Percentiles rank a stretch among this genome's conserved stretches.
phyloP scores from a whole-genome alignment of 441 rosid genomes.

The Adansonia grandidieri region DNA sequence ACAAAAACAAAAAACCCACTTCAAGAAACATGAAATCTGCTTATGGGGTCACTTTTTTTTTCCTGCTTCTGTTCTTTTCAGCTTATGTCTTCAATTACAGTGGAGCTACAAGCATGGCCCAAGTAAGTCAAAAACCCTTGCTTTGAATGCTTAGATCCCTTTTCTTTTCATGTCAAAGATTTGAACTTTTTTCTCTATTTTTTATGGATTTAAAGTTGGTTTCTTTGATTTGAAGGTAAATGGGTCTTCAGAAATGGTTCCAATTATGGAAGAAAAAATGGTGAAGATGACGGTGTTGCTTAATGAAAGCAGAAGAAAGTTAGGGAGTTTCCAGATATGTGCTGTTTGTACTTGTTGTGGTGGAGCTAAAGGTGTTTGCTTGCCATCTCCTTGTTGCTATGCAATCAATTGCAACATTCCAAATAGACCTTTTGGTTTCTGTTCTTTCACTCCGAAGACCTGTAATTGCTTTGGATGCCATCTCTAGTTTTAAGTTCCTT shows the following conservation, averaged over 20 bases:
- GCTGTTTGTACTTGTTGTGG: conserved; percentile 97
- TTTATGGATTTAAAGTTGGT: background rate
- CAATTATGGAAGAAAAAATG: conserved; percentile 65
- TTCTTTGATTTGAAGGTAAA: conserved; percentile 53
- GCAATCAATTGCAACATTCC: conserved; percentile 98
- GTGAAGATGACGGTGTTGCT: conserved; percentile 47
- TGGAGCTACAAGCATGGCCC: conserved; percentile 19
- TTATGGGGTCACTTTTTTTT: conserved; percentile 26
- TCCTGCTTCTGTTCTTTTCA: conserved; percentile 25
- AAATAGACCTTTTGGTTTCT: conserved; percentile 94
- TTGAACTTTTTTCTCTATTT: background rate
- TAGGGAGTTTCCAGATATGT: conserved; percentile 88
- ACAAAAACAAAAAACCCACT: background rate
- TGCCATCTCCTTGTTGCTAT: conserved; percentile 94
- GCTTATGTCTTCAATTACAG: conserved; percentile 14
- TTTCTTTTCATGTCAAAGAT: background rate
- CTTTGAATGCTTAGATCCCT: conserved; percentile 14
- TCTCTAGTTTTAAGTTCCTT: conserved; percentile 31
- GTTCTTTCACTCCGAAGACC: conserved; percentile 94
- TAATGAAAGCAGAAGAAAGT: conserved; percentile 81
- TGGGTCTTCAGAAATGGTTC: conserved; percentile 59
- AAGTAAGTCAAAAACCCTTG: conserved; percentile 28
- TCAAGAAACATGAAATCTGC: conserved; percentile 27
- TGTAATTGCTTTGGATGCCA: conserved; percentile 98
- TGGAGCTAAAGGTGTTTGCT: conserved; percentile 76